Evolutionary conservation across 176 grass and related monocot species (phyloP).

Genomic region (Phyllostachys edulis): DNA sequence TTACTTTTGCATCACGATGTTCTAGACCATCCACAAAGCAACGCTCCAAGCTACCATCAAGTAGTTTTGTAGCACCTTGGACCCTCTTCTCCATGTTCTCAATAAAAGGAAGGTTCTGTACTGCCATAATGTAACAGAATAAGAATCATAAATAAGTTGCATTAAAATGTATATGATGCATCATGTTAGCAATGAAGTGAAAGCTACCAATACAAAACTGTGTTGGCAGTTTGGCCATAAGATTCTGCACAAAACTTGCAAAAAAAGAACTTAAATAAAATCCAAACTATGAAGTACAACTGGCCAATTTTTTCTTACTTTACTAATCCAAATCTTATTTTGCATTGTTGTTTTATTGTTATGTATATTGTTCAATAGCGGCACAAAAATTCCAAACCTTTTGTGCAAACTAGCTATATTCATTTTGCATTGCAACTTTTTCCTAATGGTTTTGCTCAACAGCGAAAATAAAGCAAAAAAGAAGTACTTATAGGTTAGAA

Average conservation of each 20-base stretch:
- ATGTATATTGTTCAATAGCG: not conserved
- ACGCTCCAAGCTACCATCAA: constrained; percentile 76
- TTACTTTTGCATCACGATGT: constrained; percentile 68
- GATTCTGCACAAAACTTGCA: not conserved
- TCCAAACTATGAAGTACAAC: not conserved
- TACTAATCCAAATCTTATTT: not conserved
- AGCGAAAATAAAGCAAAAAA: not conserved
- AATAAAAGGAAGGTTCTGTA: constrained; percentile 99
- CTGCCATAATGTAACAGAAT: constrained; percentile 66
- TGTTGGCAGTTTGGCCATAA: not conserved
- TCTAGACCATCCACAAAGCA: constrained; percentile 88
- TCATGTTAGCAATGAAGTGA: constrained; percentile 5
- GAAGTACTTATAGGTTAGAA: not conserved
- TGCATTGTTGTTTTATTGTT: not conserved
- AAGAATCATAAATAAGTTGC: constrained; percentile 58
- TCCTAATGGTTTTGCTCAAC: not conserved
- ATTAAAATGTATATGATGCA: not conserved
- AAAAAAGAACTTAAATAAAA: not conserved
- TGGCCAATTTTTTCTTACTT: not conserved
- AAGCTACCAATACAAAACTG: not conserved
- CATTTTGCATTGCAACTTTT: not conserved
- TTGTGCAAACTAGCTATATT: not conserved
- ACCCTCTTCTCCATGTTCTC: constrained; percentile 99
- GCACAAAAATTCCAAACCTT: not conserved
- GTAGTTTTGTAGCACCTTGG: constrained; percentile 73